phyloP scores from a whole-genome alignment of 2,329 filamentous ascomycete genomes.

The Chaetomium olivaceum region DNA sequence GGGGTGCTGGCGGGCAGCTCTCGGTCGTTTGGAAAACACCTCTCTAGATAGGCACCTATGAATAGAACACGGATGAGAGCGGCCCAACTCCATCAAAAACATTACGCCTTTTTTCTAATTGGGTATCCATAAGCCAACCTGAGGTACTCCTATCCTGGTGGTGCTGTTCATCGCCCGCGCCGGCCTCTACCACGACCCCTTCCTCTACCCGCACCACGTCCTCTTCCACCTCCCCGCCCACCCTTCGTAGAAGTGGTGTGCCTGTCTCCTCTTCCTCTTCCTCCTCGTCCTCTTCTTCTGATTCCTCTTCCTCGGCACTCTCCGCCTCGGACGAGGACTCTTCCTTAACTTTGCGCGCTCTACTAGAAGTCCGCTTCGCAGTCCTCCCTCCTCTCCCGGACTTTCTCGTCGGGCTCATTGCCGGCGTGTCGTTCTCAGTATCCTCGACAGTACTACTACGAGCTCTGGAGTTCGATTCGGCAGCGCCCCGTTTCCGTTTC shows the following conservation, averaged over 20 bases:
- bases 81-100: neutral
- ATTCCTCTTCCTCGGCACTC: conserved; percentile 37
- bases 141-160: neutral
- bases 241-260: conserved; percentile 42
- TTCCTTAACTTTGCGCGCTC: conserved; percentile 43
- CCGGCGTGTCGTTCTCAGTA: conserved; percentile 50
- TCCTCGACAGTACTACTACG: conserved; percentile 55
- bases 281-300: conserved; percentile 41
- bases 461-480: conserved; percentile 39
- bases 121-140: conserved; percentile 15
- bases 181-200: conserved; percentile 38
- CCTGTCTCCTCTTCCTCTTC: conserved; percentile 43
- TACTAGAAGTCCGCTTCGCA: conserved; percentile 47
- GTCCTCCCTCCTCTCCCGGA: conserved; percentile 47
- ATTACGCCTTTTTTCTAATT: neutral
- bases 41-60: neutral
- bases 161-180: conserved; percentile 32
- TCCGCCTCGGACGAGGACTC: conserved; percentile 41
- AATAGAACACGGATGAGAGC: no score
- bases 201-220: conserved; percentile 35
- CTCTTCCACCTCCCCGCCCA: conserved; percentile 41
- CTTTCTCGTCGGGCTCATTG: conserved; percentile 43
- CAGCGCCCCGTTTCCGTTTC: conserved; percentile 50
- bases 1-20: conserved; percentile 13
- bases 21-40: neutral